These are phyloP conservation scores for Chamaecrista fasciculata DNA, from an alignment of 306 rosid genomes.

Conservation along the genomic window DNA sequence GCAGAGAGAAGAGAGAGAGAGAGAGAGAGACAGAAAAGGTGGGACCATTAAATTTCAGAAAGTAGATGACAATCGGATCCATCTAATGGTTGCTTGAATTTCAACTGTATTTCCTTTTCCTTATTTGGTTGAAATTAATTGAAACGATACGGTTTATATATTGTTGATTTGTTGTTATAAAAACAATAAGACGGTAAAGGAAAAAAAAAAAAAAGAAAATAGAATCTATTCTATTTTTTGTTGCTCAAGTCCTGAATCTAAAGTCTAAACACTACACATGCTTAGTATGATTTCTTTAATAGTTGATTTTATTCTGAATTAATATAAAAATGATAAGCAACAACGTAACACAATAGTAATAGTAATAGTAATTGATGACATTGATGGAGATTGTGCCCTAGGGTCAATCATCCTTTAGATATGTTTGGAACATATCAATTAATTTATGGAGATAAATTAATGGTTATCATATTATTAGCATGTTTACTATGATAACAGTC, in stretches of 20 bases:
- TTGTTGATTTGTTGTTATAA: no score
- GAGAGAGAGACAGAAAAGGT: conserved; percentile 12
- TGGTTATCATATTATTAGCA: no score
- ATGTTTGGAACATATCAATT: no score
- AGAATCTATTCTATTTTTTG: no score
- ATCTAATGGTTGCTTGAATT: conserved; percentile 38
- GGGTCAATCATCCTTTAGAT: no score
- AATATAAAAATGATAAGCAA: background rate
- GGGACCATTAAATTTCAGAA: conserved; percentile 31
- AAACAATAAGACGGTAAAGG: background rate
- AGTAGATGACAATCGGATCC: background rate
- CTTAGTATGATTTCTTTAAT: background rate
- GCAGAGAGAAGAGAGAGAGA: conserved; percentile 20
- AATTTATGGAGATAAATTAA: no score
- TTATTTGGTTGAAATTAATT: background rate
- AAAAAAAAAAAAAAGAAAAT: background rate
- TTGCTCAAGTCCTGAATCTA: background rate
- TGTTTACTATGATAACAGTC: no score
- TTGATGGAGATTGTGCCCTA: no score
- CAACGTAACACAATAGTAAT: no score
- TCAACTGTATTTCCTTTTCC: background rate
- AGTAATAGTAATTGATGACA: no score
- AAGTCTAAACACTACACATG: background rate
- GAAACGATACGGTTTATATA: background rate
- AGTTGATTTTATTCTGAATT: background rate